Evolutionary conservation across 2,329 filamentous ascomycete genomes (phyloP), one percentile per base, ranked within the genome.

Genomic region (Colletotrichum orchidophilum): DNA sequence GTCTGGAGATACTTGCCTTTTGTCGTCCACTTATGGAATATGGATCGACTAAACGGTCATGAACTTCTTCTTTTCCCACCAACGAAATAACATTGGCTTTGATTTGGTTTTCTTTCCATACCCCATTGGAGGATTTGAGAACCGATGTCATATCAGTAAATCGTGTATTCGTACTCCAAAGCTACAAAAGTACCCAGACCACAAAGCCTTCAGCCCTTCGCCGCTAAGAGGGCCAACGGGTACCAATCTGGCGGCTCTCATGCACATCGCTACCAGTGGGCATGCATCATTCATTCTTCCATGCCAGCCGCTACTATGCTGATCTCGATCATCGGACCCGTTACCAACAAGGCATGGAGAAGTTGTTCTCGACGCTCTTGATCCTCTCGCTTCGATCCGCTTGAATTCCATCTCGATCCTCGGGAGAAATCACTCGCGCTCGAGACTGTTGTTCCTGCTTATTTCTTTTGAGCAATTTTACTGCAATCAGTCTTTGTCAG

Each of bases 231-330:
- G 27, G 21, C n/a, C 58, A 27, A 52, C 26, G 31, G 42, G 26
- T 63, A 29, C 68, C 64, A 58, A 53, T 62, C 31, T 52, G 13
- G 24, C 31, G 21, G 39, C 24, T 68, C 39, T 71, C 42, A 58
- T 68, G 63, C 63, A 39, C 52, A 50, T 42, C n/a, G 9, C 31
- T 13, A 21, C 33, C 64, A 35, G 49, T 39, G 31, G 52, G n/a
- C 63, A 67, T 62, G 64, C 64, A 68, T 68, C 42, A 68, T 63
- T 58, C 69, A 46, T 65, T 71, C 58, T 63, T 39, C 57, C n/a
- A 29, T 39, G 39, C 42, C 59, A 6, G 49, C 31, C 26, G 61
- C 42, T 33, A 31, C 24, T 39, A 50, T 12, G 29, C 9, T 29
- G 21, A 66, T 65, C 53, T 66, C 53, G 62, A 66, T 70, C n/a